Base-by-base conservation (phyloP, 805 yeast genomes). In the Monosporozyma solicola region DNA sequence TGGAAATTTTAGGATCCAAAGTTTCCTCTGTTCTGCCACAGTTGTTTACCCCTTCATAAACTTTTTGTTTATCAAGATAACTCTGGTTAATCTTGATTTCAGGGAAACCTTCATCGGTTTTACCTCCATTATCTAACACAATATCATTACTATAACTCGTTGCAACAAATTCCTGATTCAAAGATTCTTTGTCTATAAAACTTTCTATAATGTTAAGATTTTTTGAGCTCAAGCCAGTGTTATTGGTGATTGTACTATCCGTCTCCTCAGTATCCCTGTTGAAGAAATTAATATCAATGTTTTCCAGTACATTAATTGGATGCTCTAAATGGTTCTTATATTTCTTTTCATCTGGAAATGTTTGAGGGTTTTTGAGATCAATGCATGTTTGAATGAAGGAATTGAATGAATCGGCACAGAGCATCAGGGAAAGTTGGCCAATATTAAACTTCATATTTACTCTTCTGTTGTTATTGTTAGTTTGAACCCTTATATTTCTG, bases 341-440 rank as follows among this genome's bases (percentile, higher is more conserved):
- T 66, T 82, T 86, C 37, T 80, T 79, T 2, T 80, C 80, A 55
- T 82, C 82, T 0, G 75, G 73, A 41, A 85, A 82, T 6, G 75
- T 67, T 1, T 87, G 67, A 0, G 91, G 90, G 13, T 80, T 80
- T 59, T 85, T 87, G 59, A 91, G 71, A 61, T 89, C 96, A 54
- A 80, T 82, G 9, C 84, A 57, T 8, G 87, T 61, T 56, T 85
- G 95, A 2, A 81, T 55, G 44, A 91, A 66, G 11, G 92, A 80
- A 60, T 87, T 85, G 0, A 83, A 76, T 0, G 97, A 88, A 64
- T 91, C 98, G 1, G 96, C 92, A 71, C 97, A 90, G 2, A 84
- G 54, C 27, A 81, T 82, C 1, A 84, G 47, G 22, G 70, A 72
- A 15, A 77, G 64, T 16, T 70, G 70, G 53, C 80, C 86, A 6